Conservation (phyloP, 345 rosid species). For the Ceriops decandra region DNA sequence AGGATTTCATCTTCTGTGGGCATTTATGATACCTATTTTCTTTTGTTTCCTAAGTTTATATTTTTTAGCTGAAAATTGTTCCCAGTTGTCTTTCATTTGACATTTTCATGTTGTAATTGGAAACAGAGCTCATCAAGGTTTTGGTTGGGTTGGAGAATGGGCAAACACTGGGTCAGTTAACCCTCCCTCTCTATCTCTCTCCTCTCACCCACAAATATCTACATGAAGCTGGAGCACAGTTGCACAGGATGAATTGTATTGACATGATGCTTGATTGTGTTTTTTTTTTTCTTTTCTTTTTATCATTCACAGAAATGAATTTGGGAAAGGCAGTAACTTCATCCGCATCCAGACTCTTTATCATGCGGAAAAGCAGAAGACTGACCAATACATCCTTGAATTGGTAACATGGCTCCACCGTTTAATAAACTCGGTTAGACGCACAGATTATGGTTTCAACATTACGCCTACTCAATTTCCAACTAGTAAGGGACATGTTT, state of each 20-base stretch:
- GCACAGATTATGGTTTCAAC: conserved; percentile 40
- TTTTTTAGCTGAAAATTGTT: too few species aligned
- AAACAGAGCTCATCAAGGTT: conserved; percentile 83
- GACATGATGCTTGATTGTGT: neutral
- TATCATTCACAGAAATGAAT: conserved; percentile 16
- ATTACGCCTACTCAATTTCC: conserved; percentile 36
- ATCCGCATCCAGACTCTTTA: conserved; percentile 79
- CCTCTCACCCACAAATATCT: neutral
- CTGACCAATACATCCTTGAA: conserved; percentile 67
- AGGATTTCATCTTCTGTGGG: neutral
- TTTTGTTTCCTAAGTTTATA: neutral
- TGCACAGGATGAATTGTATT: neutral
- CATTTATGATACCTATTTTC: neutral
- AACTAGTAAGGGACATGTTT: conserved; percentile 19
- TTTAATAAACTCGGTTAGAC: conserved; percentile 47
- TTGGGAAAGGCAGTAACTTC: conserved; percentile 31
- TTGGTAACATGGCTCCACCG: conserved; percentile 73
- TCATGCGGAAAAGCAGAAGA: conserved; percentile 65
- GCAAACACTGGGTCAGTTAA: conserved; percentile 71
- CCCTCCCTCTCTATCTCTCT: neutral
- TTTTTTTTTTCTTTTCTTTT: neutral
- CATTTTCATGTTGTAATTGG: conserved; percentile 14
- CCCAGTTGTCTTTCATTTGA: neutral
- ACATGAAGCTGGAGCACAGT: too few species aligned
- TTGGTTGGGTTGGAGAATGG: conserved; percentile 99